Conservation (phyloP, 257 asterid genomes). For the Rubia yunnanensis region DNA sequence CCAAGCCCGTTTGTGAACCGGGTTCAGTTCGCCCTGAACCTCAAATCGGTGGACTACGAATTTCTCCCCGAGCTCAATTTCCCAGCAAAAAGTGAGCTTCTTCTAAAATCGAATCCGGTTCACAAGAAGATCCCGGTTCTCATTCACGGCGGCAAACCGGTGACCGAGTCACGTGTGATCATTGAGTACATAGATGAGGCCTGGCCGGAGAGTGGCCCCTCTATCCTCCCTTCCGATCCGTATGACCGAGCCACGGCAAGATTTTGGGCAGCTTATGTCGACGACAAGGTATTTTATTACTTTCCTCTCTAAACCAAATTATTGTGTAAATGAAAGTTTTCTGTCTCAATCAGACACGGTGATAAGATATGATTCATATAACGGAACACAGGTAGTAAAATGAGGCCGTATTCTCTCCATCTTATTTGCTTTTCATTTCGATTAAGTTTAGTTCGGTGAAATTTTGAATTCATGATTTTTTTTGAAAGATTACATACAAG, state of each 20-base stretch:
- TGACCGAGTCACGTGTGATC: conserved; percentile 41
- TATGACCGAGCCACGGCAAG: conserved; percentile 36
- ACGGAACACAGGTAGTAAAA: too few species aligned
- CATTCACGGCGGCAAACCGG: conserved; percentile 27
- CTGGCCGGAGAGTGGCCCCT: conserved; percentile 24
- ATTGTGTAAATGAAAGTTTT: too few species aligned
- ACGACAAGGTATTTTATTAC: not conserved
- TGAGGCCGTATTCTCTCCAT: too few species aligned
- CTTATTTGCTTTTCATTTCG: too few species aligned
- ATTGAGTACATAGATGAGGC: conserved; percentile 32
- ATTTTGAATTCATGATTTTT: too few species aligned
- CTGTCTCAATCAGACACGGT: too few species aligned
- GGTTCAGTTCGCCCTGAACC: conserved; percentile 33
- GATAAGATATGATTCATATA: too few species aligned
- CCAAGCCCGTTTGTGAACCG: conserved; percentile 30
- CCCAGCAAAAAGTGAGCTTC: conserved; percentile 25
- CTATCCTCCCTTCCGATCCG: conserved; percentile 34
- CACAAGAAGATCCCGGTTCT: conserved; percentile 48
- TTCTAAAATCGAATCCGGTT: conserved; percentile 37
- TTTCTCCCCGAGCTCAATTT: conserved; percentile 19
- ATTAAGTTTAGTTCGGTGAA: too few species aligned
- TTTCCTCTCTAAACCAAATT: too few species aligned
- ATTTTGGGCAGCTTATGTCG: conserved; percentile 41
- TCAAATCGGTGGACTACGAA: conserved; percentile 39
- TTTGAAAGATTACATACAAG: too few species aligned